phyloP scores from a whole-genome alignment of 305 asterid species.

The Fraxinus nigra region DNA sequence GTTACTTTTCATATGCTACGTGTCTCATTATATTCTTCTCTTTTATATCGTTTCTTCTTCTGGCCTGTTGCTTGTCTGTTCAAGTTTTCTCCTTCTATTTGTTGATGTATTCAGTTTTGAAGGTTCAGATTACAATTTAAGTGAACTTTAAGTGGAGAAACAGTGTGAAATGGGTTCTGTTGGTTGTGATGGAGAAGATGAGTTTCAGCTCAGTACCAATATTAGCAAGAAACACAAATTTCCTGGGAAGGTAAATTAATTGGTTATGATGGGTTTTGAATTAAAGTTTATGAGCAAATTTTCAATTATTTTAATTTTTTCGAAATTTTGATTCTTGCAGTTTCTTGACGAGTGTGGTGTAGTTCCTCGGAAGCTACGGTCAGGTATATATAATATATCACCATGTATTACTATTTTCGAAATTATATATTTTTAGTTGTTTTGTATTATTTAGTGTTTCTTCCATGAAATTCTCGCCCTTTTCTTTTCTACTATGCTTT shows the following conservation, averaged over 20 bases:
- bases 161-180: conserved; percentile 46
- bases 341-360: conserved; percentile 45
- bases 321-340: conserved; percentile 40
- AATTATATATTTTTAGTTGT: neutral
- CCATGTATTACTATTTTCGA: neutral
- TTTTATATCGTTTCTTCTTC: conserved; percentile 20
- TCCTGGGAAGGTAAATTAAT: conserved; percentile 45
- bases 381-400: conserved; percentile 45
- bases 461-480: conserved; percentile 25
- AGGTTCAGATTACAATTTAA: conserved; percentile 20
- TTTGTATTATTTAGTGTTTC: conserved; percentile 5
- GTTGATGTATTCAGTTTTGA: conserved; percentile 16
- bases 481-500: conserved; percentile 26
- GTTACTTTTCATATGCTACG: conserved; percentile 30
- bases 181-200: conserved; percentile 47
- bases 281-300: conserved; percentile 3
- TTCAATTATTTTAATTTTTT: neutral
- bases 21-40: conserved; percentile 37
- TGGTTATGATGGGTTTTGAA: neutral
- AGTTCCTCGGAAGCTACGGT: conserved; percentile 73
- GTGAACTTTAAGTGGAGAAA: neutral
- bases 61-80: conserved; percentile 17
- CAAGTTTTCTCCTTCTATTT: conserved; percentile 24
- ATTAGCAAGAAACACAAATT: conserved; percentile 33
- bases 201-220: conserved; percentile 35